phyloP scores from a whole-genome alignment of 768 basidiomycete species.

The Russula sp. region DNA sequence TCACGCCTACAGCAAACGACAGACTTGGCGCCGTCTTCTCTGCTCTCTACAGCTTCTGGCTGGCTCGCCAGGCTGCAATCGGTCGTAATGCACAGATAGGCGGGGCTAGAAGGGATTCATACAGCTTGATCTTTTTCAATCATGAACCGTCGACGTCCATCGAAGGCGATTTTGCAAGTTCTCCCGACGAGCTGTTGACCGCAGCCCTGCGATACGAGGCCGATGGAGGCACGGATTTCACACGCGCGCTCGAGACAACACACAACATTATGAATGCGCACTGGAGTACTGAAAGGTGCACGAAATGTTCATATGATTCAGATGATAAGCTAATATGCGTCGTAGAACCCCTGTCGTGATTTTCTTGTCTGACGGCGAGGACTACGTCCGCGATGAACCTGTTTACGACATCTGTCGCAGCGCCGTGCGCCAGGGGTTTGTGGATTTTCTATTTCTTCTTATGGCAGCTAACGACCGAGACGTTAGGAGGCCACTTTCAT shows the following conservation, averaged over 20 bases:
- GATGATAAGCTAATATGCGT: constrained; percentile 13
- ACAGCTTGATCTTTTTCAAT: constrained; percentile 51
- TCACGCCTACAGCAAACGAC: constrained; percentile 38
- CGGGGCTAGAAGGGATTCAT: constrained; percentile 43
- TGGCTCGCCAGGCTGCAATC: constrained; percentile 41
- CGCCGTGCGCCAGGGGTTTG: constrained; percentile 43
- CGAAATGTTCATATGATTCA: background rate
- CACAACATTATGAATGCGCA: constrained; percentile 37
- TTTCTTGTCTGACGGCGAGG: constrained; percentile 55
- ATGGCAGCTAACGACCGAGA: background rate
- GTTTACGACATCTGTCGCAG: constrained; percentile 40
- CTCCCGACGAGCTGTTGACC: constrained; percentile 41
- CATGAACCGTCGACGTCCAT: constrained; percentile 27
- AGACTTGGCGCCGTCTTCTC: constrained; percentile 54
- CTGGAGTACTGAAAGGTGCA: constrained; percentile 49
- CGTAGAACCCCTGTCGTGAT: constrained; percentile 46
- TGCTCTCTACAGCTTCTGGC: constrained; percentile 51
- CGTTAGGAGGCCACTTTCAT: constrained; percentile 48
- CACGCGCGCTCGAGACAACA: constrained; percentile 35
- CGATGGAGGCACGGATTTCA: constrained; percentile 40
- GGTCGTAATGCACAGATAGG: constrained; percentile 25
- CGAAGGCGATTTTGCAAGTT: constrained; percentile 41
- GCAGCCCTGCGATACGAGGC: constrained; percentile 33
- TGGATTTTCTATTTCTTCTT: background rate
- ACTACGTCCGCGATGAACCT: constrained; percentile 33